phyloP scores from a whole-genome alignment of 441 rosid genomes.

The Adansonia rubrostipa region DNA sequence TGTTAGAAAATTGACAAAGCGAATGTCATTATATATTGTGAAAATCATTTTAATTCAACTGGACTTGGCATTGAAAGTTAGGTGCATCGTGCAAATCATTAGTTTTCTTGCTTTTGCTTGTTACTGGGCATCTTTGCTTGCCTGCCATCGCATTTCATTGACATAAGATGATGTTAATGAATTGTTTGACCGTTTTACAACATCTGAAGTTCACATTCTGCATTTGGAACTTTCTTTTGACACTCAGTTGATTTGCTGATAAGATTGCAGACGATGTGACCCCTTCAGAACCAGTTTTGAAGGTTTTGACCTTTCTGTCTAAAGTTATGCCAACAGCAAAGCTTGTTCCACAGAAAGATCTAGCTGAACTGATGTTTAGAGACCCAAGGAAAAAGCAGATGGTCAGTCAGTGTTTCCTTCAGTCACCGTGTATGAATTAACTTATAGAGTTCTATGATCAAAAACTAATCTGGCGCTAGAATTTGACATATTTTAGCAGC shows the following conservation, averaged over 20 bases:
- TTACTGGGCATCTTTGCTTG: background rate
- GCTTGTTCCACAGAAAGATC: conserved; percentile 74
- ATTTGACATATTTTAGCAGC: background rate
- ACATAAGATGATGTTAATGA: background rate
- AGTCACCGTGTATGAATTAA: background rate
- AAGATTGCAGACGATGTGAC: conserved; percentile 86
- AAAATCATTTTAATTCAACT: background rate
- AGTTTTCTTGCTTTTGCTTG: conserved; percentile 1
- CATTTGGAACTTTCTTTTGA: conserved; percentile 8
- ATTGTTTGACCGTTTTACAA: background rate
- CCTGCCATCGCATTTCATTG: background rate
- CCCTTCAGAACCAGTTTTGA: conserved; percentile 68
- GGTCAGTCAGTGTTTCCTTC: conserved; percentile 46
- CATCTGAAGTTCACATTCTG: conserved; percentile 18
- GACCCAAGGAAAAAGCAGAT: conserved; percentile 70
- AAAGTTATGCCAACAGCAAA: conserved; percentile 77
- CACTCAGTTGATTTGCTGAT: conserved; percentile 29
- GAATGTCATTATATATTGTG: background rate
- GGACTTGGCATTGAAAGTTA: background rate
- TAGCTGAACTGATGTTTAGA: conserved; percentile 70
- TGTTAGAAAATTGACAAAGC: background rate
- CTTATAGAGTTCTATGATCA: background rate
- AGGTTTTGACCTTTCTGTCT: conserved; percentile 55
- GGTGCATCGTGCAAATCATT: background rate
- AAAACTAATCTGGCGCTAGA: background rate